phyloP scores from a whole-genome alignment of 2,329 filamentous ascomycete species.

The Ceratocystis cacaofunesta region DNA sequence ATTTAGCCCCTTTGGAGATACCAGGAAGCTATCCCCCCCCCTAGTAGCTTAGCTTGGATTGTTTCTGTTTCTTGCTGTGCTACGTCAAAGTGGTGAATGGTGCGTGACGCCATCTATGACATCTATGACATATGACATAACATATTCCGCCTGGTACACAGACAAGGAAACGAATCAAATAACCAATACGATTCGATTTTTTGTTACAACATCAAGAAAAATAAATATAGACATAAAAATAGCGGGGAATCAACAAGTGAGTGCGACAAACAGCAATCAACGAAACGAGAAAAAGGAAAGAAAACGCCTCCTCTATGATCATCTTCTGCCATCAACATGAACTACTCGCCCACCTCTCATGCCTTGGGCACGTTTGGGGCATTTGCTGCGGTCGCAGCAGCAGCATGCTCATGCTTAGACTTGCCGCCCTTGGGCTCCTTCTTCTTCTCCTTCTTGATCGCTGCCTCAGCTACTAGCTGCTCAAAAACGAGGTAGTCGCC shows the following conservation, averaged over 20 bases:
- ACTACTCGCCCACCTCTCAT: not conserved
- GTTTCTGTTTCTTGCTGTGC: too few relatives aligned
- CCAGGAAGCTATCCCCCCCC: too few relatives aligned
- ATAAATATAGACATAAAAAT: not conserved
- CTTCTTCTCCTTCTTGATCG: slow-evolving; percentile 75
- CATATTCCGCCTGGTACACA: too few relatives aligned
- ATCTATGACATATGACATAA: too few relatives aligned
- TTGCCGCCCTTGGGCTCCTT: slow-evolving; percentile 41
- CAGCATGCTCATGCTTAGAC: slow-evolving; percentile 29
- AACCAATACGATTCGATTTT: too few relatives aligned
- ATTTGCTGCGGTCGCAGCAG: slow-evolving; percentile 17
- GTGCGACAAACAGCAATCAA: not conserved
- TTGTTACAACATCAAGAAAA: not conserved
- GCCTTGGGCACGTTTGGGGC: slow-evolving; percentile 21
- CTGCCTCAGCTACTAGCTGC: slow-evolving; percentile 90
- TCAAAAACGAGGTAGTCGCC: slow-evolving; percentile 98
- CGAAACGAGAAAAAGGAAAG: not conserved
- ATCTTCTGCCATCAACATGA: too few relatives aligned
- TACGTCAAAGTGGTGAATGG: too few relatives aligned
- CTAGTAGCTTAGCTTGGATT: too few relatives aligned
- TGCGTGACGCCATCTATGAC: too few relatives aligned
- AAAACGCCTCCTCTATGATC: not conserved
- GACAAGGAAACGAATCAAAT: too few relatives aligned
- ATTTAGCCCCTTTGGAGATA: too few relatives aligned
- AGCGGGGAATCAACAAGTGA: not conserved